These are phyloP conservation scores for Truncatella angustata DNA, from an alignment of 2,329 filamentous ascomycete genomes.

Conservation along the genomic window DNA sequence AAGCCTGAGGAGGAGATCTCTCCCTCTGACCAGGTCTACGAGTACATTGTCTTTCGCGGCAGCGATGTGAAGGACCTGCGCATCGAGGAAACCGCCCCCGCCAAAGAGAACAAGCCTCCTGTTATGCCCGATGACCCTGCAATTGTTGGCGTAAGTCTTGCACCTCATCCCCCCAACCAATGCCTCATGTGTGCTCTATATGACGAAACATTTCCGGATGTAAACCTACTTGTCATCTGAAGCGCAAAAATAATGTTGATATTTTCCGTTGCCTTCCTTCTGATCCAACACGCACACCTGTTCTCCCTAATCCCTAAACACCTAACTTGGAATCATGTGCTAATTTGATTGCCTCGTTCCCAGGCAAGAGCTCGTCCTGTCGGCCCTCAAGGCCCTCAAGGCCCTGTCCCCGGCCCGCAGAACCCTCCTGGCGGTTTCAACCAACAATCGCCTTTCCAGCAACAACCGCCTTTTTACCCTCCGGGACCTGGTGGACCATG, in stretches of 20 bases:
- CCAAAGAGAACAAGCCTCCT: conserved; percentile 72
- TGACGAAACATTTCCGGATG: conserved; percentile 99
- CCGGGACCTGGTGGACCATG: conserved; percentile 53
- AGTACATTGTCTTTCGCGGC: conserved; percentile 97
- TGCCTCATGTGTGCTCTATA: conserved; percentile 44
- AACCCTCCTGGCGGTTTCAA: conserved; percentile 37
- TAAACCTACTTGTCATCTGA: conserved; percentile 83
- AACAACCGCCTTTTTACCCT: conserved; percentile 47
- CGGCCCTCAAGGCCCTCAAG: conserved; percentile 24
- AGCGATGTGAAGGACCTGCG: conserved; percentile 98
- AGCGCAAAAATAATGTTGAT: conserved; percentile 97
- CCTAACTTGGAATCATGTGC: conserved; percentile 13
- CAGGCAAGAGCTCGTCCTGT: conserved; percentile 37
- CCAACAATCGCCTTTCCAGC: conserved; percentile 43
- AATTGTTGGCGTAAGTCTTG: conserved; percentile 88
- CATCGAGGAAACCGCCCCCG: conserved; percentile 78
- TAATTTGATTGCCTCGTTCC: conserved; percentile 23
- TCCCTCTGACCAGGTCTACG: conserved; percentile 85
- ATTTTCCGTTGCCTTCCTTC: conserved; percentile 99
- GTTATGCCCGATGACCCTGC: conserved; percentile 91
- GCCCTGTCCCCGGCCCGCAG: conserved; percentile 22
- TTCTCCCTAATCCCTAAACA: neutral
- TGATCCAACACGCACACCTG: conserved; percentile 54
- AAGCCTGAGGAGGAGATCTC: conserved; percentile 79
- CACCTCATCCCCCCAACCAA: conserved; percentile 11